Percentiles rank a stretch among this genome's conserved stretches.
These are phyloP conservation scores for Musa schizocarpa DNA, from an alignment of 176 grass and related monocot species.

Conservation along the genomic window DNA sequence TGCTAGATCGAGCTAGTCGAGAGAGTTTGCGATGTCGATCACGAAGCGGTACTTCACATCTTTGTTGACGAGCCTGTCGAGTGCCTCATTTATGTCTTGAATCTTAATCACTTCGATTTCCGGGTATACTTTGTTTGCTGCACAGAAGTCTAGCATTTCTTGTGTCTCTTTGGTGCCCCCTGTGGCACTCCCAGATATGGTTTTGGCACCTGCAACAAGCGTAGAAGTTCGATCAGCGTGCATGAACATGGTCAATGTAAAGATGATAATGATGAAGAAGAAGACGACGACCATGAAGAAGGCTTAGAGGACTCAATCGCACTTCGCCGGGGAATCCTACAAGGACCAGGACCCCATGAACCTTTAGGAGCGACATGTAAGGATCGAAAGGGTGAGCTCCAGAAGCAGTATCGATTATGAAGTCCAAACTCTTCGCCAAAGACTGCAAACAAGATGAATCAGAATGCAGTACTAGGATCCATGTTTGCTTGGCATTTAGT, in stretches of 20 bases:
- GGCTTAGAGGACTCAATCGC: slow-evolving; percentile 42
- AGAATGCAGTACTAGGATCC: neutral
- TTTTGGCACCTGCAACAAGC: slow-evolving; percentile 33
- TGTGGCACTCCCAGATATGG: slow-evolving; percentile 38
- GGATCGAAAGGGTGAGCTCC: slow-evolving; percentile 76
- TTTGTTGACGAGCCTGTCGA: slow-evolving; percentile 43
- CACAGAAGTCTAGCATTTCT: slow-evolving; percentile 64
- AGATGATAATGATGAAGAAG: neutral
- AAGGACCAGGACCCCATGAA: slow-evolving; percentile 51
- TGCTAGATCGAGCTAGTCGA: slow-evolving; percentile 11
- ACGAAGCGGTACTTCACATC: slow-evolving; percentile 72
- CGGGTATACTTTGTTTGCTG: slow-evolving; percentile 56
- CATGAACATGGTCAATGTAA: neutral
- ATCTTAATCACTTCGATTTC: slow-evolving; percentile 72
- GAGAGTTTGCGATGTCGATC: slow-evolving; percentile 49
- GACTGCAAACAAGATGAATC: slow-evolving; percentile 30
- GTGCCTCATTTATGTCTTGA: slow-evolving; percentile 67
- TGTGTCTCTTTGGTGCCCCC: slow-evolving; percentile 57
- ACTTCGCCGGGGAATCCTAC: slow-evolving; percentile 61
- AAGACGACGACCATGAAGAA: slow-evolving; percentile 40
- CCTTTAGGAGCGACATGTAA: slow-evolving; percentile 57
- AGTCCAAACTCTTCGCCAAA: slow-evolving; percentile 48
- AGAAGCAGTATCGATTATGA: slow-evolving; percentile 69
- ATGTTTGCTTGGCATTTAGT: too few relatives aligned
- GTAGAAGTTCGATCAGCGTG: too few relatives aligned